Evolutionary conservation across 164 flowering plant genomes (phyloP), one percentile per base, ranked within the genome.

Genomic region (Pachysandra terminalis): DNA sequence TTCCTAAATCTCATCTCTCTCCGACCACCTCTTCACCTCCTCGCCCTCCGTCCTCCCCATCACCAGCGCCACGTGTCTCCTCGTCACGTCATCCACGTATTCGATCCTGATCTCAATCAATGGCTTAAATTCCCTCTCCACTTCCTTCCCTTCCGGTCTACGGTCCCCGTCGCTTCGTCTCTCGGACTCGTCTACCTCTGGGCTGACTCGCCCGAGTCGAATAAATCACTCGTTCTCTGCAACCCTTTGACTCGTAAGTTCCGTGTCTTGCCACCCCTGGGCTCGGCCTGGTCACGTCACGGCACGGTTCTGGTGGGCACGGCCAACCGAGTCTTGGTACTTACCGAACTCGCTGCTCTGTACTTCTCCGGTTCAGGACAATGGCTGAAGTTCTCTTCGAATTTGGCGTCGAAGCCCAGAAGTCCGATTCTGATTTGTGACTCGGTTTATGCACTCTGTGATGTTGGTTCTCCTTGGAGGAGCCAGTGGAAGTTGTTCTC

Each of bases 271-370:
- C 98, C 98, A 5, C 88, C 76, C 60, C 86, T 94, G 6, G 98
- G 97, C 25, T 91, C 98, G 25, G 98, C 98, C 32, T 94, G 98
- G 98, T 86, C 89, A 12, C 80, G 87, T n/a, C 98, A 94, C 69
- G 98, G 98, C 16, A 83, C 95, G 16, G 95, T 91, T 26, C 68
- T 94, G 0, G 86, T 80, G 24, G 86, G 84, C 61, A 69, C 86
- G 0, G 71, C 48, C 15, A 72, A 73, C 66, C 77, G 80, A 21
- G 96, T 90, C 35, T 65, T 94, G 68, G 93, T 94, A 8, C 82
- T 94, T 25, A 81, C 89, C 9, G 93, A 94, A 70, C 90, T 91
- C 40, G 97, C 92, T 5, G 82, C 86, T 0, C 81, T 94, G 16
- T 88, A 77, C 66, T 86, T 75, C 68, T 76, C 88, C 13, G 80